Evolutionary conservation across 495 filamentous ascomycete genomes (phyloP).

Genomic region (Glutinoglossum americanum): DNA sequence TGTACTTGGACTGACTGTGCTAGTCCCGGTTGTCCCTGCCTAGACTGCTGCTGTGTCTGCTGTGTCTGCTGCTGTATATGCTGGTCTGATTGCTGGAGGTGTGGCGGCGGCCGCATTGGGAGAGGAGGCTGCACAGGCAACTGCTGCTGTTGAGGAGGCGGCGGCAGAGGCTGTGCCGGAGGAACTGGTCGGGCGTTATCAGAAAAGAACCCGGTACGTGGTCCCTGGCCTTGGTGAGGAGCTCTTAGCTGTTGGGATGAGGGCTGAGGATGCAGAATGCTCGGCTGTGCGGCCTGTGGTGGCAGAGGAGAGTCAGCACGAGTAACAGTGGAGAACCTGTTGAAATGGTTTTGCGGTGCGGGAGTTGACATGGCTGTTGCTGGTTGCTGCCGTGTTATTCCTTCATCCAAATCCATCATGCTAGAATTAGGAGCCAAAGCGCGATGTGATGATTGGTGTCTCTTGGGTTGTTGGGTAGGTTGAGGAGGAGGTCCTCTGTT

Average conservation of each 20-base stretch:
- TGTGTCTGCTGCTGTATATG: neutral
- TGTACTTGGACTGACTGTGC: neutral
- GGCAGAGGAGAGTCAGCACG: conserved; percentile 7
- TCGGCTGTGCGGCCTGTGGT: neutral
- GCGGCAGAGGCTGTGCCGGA: neutral
- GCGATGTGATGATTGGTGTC: conserved; percentile 33
- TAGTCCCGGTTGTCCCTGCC: conserved; percentile 13
- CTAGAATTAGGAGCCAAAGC: conserved; percentile 40
- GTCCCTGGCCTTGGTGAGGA: neutral
- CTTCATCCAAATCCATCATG: conserved; percentile 31
- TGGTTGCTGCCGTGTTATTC: conserved; percentile 18
- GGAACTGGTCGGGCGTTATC: neutral
- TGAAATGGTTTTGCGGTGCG: conserved; percentile 9
- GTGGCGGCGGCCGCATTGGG: conserved; percentile 3
- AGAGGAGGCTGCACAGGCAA: neutral
- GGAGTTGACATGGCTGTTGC: conserved; percentile 19
- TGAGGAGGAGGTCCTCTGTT: conserved; percentile 43
- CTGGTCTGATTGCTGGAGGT: neutral
- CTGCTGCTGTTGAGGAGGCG: neutral
- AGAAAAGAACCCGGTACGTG: neutral
- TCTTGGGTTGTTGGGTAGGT: conserved; percentile 21
- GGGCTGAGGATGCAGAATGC: neutral
- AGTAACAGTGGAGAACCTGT: conserved; percentile 14
- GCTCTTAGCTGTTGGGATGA: neutral
- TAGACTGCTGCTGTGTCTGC: conserved; percentile 7